These are phyloP conservation scores for Arthrinium phaeospermum DNA, from an alignment of 2,329 filamentous ascomycete genomes.

Conservation along the genomic window DNA sequence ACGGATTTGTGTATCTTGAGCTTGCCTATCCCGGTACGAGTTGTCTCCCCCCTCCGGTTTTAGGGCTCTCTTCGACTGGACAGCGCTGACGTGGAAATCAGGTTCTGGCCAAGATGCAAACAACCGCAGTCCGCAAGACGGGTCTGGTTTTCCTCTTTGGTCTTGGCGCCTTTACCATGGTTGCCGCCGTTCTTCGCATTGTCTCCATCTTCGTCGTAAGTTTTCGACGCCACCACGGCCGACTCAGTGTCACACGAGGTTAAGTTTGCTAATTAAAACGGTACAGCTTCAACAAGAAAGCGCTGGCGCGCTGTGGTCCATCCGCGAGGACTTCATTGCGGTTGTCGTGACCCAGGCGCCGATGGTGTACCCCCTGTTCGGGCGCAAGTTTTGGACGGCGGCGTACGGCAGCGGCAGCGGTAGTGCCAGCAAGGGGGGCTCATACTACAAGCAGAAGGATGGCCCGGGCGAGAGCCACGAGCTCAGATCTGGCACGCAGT, in stretches of 20 bases:
- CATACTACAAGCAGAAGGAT: not conserved
- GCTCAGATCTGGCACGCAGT: conserved; percentile 17
- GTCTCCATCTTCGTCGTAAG: conserved; percentile 24
- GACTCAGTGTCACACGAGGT: too few relatives aligned
- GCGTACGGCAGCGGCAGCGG: not conserved
- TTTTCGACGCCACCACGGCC: not conserved
- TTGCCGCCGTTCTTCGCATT: conserved; percentile 23
- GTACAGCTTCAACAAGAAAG: not conserved
- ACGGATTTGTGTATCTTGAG: conserved; percentile 25
- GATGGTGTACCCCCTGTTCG: conserved; percentile 38
- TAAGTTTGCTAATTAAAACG: not conserved
- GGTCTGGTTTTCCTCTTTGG: conserved; percentile 23
- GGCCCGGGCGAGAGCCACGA: conserved; percentile 26
- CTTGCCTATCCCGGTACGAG: conserved; percentile 22
- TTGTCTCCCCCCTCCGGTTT: not conserved
- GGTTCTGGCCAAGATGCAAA: conserved; percentile 20
- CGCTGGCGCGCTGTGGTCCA: conserved; percentile 41
- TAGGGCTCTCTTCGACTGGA: too few relatives aligned
- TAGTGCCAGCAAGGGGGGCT: not conserved
- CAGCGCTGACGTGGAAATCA: not conserved
- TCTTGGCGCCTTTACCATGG: conserved; percentile 24
- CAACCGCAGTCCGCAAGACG: conserved; percentile 19
- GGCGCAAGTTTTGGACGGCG: conserved; percentile 33
- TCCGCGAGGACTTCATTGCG: conserved; percentile 45
- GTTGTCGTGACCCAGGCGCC: conserved; percentile 45